Conservation (phyloP, 441 rosid species). For the Syzygium malaccense region DNA sequence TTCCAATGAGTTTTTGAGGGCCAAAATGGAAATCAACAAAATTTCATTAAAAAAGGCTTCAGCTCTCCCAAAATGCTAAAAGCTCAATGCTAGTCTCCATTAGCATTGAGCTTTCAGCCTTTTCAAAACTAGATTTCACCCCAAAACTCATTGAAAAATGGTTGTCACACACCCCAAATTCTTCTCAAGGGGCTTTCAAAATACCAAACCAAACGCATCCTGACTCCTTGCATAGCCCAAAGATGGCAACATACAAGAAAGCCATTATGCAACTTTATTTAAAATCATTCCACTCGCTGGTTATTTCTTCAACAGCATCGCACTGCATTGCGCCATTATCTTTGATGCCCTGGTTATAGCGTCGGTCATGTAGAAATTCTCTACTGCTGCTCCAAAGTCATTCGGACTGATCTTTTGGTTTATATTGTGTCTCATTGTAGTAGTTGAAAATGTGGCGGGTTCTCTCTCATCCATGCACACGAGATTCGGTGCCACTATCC, state of each 20-base stretch:
- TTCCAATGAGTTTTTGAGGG: too few species aligned
- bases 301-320: slow-evolving; percentile 66
- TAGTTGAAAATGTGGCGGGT: slow-evolving; percentile 52
- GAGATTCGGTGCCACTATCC: slow-evolving; percentile 76
- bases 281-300: background rate
- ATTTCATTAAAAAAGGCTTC: too few species aligned
- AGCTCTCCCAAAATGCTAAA: too few species aligned
- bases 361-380: slow-evolving; percentile 90
- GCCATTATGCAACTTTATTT: slow-evolving; percentile 23
- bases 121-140: too few species aligned
- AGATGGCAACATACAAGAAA: background rate
- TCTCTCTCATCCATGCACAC: slow-evolving; percentile 69
- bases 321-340: slow-evolving; percentile 95
- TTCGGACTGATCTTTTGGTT: slow-evolving; percentile 33
- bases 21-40: too few species aligned
- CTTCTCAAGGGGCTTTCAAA: too few species aligned
- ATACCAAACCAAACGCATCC: too few species aligned
- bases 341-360: slow-evolving; percentile 94
- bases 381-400: slow-evolving; percentile 47
- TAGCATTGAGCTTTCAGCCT: too few species aligned
- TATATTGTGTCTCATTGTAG: slow-evolving; percentile 43
- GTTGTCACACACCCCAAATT: too few species aligned
- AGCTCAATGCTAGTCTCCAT: too few species aligned
- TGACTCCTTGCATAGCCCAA: background rate
- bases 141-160: too few species aligned